Conservation (phyloP, 805 yeast species). For the Danielia oregonensis region DNA sequence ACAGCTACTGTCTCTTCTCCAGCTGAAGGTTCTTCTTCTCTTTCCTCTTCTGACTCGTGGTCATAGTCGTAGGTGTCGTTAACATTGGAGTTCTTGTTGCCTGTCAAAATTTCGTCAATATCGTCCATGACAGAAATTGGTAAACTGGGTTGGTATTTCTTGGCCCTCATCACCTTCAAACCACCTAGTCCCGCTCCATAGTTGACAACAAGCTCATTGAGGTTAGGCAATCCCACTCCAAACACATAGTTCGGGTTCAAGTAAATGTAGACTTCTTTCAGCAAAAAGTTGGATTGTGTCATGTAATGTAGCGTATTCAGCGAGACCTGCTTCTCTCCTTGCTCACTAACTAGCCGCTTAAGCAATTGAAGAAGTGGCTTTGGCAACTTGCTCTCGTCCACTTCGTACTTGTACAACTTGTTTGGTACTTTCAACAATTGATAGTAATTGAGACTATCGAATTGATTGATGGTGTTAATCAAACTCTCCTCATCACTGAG, state of each 20-base stretch:
- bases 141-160: constrained; percentile 64
- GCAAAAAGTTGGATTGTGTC: constrained; percentile 36
- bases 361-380: constrained; percentile 26
- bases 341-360: constrained; percentile 30
- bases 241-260: constrained; percentile 52
- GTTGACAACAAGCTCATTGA: constrained; percentile 63
- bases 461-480: constrained; percentile 47
- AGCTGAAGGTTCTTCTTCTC: constrained; percentile 14
- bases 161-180: constrained; percentile 47
- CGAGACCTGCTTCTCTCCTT: constrained; percentile 35
- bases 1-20: not conserved
- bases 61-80: constrained; percentile 31
- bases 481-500: constrained; percentile 63
- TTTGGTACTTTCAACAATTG: constrained; percentile 65
- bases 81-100: constrained; percentile 24
- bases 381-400: constrained; percentile 68
- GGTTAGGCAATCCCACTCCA: constrained; percentile 67
- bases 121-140: constrained; percentile 69
- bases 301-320: constrained; percentile 30
- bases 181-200: constrained; percentile 81
- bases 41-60: constrained; percentile 23
- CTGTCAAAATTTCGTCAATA: constrained; percentile 54
- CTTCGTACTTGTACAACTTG: constrained; percentile 79
- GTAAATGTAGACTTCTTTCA: constrained; percentile 41
- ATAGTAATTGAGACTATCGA: constrained; percentile 57